These are phyloP conservation scores for Tricholoma flavovirens DNA, from an alignment of 768 basidiomycete species.

Conservation along the genomic window DNA sequence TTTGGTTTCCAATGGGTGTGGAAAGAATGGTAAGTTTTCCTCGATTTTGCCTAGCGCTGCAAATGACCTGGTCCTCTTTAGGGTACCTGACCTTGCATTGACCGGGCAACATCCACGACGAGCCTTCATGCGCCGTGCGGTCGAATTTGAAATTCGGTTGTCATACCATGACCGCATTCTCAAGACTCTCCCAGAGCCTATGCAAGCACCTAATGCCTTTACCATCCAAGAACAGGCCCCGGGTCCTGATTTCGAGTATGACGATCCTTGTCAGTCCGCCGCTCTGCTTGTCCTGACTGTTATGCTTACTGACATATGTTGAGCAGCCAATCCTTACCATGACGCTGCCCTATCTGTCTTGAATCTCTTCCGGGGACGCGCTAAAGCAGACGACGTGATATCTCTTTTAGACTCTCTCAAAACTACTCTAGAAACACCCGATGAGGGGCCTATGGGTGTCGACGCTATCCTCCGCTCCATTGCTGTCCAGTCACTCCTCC, in stretches of 20 bases:
- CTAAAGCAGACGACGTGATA: constrained; percentile 78
- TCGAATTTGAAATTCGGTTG: constrained; percentile 87
- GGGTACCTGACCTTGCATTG: constrained; percentile 81
- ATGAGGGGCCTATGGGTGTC: constrained; percentile 53
- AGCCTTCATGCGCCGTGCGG: constrained; percentile 77
- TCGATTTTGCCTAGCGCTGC: not conserved
- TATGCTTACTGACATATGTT: constrained; percentile 4
- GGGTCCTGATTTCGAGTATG: constrained; percentile 77
- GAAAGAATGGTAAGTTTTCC: constrained; percentile 84
- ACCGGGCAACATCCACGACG: constrained; percentile 78
- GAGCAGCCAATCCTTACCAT: constrained; percentile 66
- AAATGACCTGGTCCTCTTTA: constrained; percentile 24
- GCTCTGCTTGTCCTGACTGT: not conserved
- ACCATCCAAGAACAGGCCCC: constrained; percentile 69
- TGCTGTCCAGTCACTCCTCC: constrained; percentile 79
- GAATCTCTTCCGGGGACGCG: constrained; percentile 73
- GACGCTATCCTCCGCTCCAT: constrained; percentile 70
- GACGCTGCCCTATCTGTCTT: constrained; percentile 77
- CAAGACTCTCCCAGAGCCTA: constrained; percentile 78
- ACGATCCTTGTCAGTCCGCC: constrained; percentile 59
- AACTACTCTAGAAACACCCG: constrained; percentile 54
- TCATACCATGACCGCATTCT: constrained; percentile 91
- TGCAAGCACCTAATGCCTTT: constrained; percentile 60
- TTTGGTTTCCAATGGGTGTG: constrained; percentile 98
- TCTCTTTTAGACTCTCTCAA: constrained; percentile 66